Evolutionary conservation across 2,329 filamentous ascomycete species (phyloP).

Genomic region (Nothophoma quercina): DNA sequence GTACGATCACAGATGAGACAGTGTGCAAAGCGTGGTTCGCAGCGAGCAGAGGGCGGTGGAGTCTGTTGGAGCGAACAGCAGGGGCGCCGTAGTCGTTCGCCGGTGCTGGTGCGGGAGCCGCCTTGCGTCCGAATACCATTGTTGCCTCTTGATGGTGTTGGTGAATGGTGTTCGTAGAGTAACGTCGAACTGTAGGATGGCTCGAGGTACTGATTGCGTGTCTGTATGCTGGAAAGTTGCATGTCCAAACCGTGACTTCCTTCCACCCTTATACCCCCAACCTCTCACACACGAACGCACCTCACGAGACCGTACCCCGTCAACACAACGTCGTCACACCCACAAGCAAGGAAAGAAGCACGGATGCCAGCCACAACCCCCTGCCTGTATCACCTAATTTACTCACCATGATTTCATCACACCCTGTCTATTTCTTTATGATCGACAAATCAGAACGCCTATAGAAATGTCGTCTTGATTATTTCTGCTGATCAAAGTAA

Average conservation of each 20-base stretch:
- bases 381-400: slow-evolving; percentile 1
- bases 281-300: not conserved
- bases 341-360: slow-evolving; percentile 12
- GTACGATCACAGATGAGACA: slow-evolving; percentile 27
- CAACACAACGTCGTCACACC: slow-evolving; percentile 10
- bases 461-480: not conserved
- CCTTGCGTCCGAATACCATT: slow-evolving; percentile 14
- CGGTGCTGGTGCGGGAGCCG: not conserved
- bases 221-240: not conserved
- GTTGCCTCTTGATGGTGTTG: not conserved
- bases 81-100: slow-evolving; percentile 24
- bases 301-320: not conserved
- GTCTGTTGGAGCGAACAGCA: slow-evolving; percentile 11
- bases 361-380: not conserved
- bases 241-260: too few relatives aligned
- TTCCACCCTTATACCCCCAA: not conserved
- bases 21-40: slow-evolving; percentile 26
- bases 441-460: not conserved
- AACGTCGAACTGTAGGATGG: not conserved
- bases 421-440: not conserved
- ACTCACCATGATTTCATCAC: slow-evolving; percentile 5
- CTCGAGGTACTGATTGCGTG: not conserved
- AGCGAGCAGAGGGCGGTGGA: slow-evolving; percentile 24
- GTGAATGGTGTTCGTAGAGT: not conserved
- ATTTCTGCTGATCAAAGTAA: not conserved